phyloP scores from a whole-genome alignment of 768 basidiomycete genomes.

The Naganishia randhawae region DNA sequence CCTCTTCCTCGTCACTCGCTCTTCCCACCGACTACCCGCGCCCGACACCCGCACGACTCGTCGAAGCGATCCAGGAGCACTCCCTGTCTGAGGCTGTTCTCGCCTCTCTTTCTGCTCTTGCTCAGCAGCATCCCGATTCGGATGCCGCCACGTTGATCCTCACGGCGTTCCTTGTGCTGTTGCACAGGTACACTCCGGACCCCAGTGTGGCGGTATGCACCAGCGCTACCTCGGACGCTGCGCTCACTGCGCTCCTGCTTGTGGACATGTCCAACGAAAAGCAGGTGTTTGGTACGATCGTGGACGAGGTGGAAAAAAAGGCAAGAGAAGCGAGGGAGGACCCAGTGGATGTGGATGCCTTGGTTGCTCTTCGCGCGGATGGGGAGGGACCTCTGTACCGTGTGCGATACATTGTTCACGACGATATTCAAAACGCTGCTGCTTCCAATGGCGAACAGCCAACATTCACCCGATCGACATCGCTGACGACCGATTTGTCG shows the following conservation, averaged over 20 bases:
- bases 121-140: conserved; percentile 33
- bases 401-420: conserved; percentile 76
- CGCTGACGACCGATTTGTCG: conserved; percentile 85
- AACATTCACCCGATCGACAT: conserved; percentile 54
- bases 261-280: conserved; percentile 77
- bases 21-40: conserved; percentile 95
- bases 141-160: conserved; percentile 88
- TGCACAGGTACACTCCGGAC: conserved; percentile 94
- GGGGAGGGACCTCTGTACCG: conserved; percentile 62
- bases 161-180: conserved; percentile 81
- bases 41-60: conserved; percentile 65
- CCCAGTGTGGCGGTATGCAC: conserved; percentile 81
- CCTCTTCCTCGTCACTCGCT: conserved; percentile 80
- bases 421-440: conserved; percentile 42
- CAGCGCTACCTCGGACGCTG: conserved; percentile 65
- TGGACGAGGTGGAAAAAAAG: conserved; percentile 76
- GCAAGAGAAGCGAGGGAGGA: conserved; percentile 79
- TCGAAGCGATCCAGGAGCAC: conserved; percentile 75
- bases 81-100: conserved; percentile 68
- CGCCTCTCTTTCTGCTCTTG: conserved; percentile 50
- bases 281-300: conserved; percentile 76
- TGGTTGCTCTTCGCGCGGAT: conserved; percentile 60
- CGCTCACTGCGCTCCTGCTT: conserved; percentile 67
- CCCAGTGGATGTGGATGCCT: conserved; percentile 71
- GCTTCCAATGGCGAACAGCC: neutral